Evolutionary conservation across 495 filamentous ascomycete species (phyloP), one percentile per base, ranked within the genome.

Genomic region (Aspergillus mulundensis): DNA sequence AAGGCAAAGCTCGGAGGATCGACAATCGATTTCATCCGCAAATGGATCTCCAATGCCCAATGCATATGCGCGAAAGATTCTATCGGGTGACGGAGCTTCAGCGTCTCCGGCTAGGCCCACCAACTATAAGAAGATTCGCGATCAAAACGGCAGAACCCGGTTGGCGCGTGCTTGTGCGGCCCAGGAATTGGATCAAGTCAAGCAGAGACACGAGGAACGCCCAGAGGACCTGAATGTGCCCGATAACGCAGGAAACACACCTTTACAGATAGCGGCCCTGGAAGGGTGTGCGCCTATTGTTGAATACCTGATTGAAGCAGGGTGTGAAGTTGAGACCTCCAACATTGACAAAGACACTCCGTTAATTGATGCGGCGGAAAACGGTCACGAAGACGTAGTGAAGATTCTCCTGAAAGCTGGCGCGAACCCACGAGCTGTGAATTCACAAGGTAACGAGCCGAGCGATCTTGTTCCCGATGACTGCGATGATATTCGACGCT

Each of bases 351-450:
- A 87, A 65, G 94, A 98, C 59, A 96, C 94, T 0, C 95, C 94
- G 18, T 78, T 98, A 30, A 88, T 97, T 40, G 94, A 98, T 76
- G 94, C 94, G 0, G 88, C 96, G 24, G 93, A 97, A 61, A 97
- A 97, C 64, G 88, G 90, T 1, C 89, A 97, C 64, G 66, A 95
- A 5, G 89, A 87, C n/a, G 91, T 97, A 11, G 90, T 98, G 18
- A 89, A 86, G 64, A 76, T 95, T 11, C 71, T 97, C 24, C 79
- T 98, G 8, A 83, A 87, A 30, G 88, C 89, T 20, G 90, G 91
- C 28, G 91, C 92, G 6, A 92, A 98, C 61, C 95, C 94, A 18
- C 85, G 89, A 40, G 87, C 87, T 54, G 81, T 90, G 15, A 96
- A 97, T 66, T 84, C 84, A 2, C 86, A 90, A 61, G 94, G 94